Base-by-base conservation (phyloP, 176 grass and related monocot genomes). In the Oryza australiensis region DNA sequence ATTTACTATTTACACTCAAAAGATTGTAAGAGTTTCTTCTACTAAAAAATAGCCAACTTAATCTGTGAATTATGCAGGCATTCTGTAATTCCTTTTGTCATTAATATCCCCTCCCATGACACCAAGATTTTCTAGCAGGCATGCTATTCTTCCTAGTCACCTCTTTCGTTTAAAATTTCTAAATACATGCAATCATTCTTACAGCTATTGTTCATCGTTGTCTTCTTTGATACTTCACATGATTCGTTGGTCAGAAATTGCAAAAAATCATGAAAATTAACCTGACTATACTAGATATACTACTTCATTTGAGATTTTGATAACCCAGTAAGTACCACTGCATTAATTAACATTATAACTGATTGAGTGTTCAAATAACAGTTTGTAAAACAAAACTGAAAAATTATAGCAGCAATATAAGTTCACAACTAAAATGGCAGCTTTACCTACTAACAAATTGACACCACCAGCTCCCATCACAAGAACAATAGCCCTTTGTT, bases 391-490 rank as follows among this genome's bases (percentile, higher is more conserved):
- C 30, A 28, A 60, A 84, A 20, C 16, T 26, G 18, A 15, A 60
- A 68, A 74, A 88, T 8, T 53, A 63, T 40, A 57, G 4, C n/a
- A 87, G 13, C 14, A 71, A 70, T 51, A 12, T 78, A 23, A 27
- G 57, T 59, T 69, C 32, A 81, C 51, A 81, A 75, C 32, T 70
- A 65, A 76, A 70, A 88, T 26, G 46, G 72, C 73, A 86, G 77
- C 69, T 89, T 92, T 94, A 97, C 94, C 94, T 88, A 94, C 92
- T 84, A 97, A 90, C 88, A 81, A 88, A 80, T 91, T 90, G 77
- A 97, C 94, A 77, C 92, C 90, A 40, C 94, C 90, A 70, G 92
- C 88, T 90, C 94, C 94, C 77, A 97, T 90, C 73, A 97, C 78
- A 84, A 94, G 83, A 80, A 94, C 74, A 87, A 89, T 87, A 80